phyloP scores from a whole-genome alignment of 2,329 filamentous ascomycete species.

The Penicillium sp. region DNA sequence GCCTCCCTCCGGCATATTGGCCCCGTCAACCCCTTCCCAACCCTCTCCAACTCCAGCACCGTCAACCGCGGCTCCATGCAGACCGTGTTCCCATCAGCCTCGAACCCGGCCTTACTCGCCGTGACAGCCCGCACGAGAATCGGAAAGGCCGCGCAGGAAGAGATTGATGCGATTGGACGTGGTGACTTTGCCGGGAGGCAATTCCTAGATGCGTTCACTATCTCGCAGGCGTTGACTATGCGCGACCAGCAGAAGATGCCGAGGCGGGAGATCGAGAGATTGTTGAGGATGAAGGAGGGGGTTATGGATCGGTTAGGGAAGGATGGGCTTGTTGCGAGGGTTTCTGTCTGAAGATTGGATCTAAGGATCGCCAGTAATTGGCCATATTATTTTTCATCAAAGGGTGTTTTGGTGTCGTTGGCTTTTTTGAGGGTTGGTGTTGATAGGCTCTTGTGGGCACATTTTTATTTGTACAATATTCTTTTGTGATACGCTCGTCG shows the following conservation, averaged over 20 bases:
- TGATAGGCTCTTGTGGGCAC: not conserved
- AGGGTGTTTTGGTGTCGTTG: slow-evolving; percentile 5
- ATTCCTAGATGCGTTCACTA: slow-evolving; percentile 58
- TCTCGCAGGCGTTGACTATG: slow-evolving; percentile 57
- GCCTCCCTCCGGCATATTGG: slow-evolving; percentile 75
- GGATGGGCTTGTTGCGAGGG: slow-evolving; percentile 41
- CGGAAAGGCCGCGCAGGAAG: slow-evolving; percentile 59
- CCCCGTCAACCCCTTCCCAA: slow-evolving; percentile 63
- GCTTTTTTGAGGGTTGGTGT: not conserved
- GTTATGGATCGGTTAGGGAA: slow-evolving; percentile 49
- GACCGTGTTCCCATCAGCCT: slow-evolving; percentile 45
- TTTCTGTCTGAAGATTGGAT: slow-evolving; percentile 19
- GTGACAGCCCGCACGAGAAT: slow-evolving; percentile 60
- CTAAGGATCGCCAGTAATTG: slow-evolving; percentile 2
- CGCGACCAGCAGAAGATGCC: slow-evolving; percentile 51
- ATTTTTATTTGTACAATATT: not conserved
- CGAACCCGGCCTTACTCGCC: slow-evolving; percentile 62
- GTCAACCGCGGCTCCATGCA: slow-evolving; percentile 47
- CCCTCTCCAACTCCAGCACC: slow-evolving; percentile 61
- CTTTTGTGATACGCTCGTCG: too few relatives aligned
- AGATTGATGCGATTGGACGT: slow-evolving; percentile 58
- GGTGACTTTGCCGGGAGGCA: slow-evolving; percentile 48
- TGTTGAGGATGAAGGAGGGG: slow-evolving; percentile 52
- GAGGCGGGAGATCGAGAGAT: slow-evolving; percentile 51
- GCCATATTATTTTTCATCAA: not conserved